Base-by-base conservation (phyloP, 2,329 filamentous ascomycete genomes). In the Diaporthe caulivora region DNA sequence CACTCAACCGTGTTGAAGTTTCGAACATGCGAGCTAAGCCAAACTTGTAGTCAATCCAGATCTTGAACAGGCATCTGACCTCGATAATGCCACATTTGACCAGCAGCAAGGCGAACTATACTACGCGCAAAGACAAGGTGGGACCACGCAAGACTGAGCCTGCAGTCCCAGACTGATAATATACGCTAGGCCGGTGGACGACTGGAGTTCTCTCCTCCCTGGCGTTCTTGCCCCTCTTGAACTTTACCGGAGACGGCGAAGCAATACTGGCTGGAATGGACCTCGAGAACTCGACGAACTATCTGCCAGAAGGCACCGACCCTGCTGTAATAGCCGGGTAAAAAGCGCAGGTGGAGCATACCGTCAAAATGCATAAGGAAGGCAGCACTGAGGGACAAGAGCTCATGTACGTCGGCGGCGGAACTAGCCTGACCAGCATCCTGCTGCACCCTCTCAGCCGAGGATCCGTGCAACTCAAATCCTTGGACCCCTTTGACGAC, bases 401-500 rank as follows among this genome's bases (percentile, higher is more conserved):
- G n/a, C 55, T 60, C 34, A 26, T 60, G 55, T 60, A 60, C 1
- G 8, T 26, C 13, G 55, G 55, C n/a, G 55, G 55, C 5, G 55
- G 55, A 15, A 60, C 37, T 10, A 8, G n/a, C 5, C 6, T 60
- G n/a, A 26, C 13, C n/a, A 42, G 37, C 34, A 42, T 60, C 34
- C 34, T 72, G 26, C 40, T 72, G 17, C 70, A 72, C 11, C 70
- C 70, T 18, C 60, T 58, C 37, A 72, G 70, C 58, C 64, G 58
- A 31, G 70, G 70, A 31, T 49, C 51, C 6, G 60, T 72, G 2
- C 51, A 68, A 37, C 87, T 91, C 71, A 80, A 79, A 6, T 84
- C 83, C 2, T 68, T 82, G 0, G 82, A 85, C 53, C 80, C 84
- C 3, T 78, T 80, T 26, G 84, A 84, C 21, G 80, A 83, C 47